Conservation (phyloP, 345 rosid species). For the Schrenkiella parvula region DNA sequence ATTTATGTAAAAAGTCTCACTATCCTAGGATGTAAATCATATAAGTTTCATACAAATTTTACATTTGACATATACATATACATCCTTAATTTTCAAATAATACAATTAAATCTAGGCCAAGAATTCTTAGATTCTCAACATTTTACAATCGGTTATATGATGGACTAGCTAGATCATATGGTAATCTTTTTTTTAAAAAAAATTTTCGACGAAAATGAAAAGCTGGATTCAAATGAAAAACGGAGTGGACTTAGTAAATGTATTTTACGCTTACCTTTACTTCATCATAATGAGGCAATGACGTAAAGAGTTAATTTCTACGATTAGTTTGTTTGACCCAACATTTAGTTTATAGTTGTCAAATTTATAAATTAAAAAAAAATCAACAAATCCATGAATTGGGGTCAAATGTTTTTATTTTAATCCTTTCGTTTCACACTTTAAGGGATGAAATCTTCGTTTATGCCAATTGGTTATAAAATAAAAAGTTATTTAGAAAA, state of each 20-base stretch:
- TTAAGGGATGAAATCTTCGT: neutral
- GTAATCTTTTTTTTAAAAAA: neutral
- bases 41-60: neutral
- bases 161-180: neutral
- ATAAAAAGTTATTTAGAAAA: neutral
- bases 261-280: neutral
- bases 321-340: neutral
- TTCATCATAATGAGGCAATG: neutral
- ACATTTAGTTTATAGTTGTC: neutral
- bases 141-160: neutral
- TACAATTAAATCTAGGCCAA: neutral
- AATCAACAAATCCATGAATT: neutral
- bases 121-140: neutral
- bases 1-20: neutral
- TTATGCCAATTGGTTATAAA: neutral
- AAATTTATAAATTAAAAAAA: neutral
- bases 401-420: neutral
- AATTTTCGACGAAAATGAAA: neutral
- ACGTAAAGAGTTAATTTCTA: neutral
- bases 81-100: neutral
- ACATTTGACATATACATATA: neutral
- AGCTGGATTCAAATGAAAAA: neutral
- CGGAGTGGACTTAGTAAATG: neutral
- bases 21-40: constrained; percentile 1
- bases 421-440: neutral